Percentiles rank a stretch among this genome's conserved stretches.
Evolutionary conservation across 2,329 filamentous ascomycete species (phyloP).

Genomic region (Cordyceps tenuipes): DNA sequence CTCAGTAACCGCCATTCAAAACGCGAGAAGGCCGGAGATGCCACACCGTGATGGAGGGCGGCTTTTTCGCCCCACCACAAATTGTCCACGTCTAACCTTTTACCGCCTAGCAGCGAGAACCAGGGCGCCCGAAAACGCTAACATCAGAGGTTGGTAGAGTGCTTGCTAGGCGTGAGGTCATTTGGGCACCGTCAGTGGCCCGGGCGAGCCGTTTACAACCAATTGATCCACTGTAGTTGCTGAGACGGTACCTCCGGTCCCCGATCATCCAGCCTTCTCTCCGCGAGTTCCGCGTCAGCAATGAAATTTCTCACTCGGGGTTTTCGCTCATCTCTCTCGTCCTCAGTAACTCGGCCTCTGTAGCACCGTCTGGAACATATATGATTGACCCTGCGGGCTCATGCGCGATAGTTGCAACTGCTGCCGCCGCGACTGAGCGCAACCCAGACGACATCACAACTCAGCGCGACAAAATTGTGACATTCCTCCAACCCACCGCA

Average conservation of each 20-base stretch:
- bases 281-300: constrained; percentile 12
- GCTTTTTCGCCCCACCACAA: background rate
- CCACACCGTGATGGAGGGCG: background rate
- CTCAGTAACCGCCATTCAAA: background rate
- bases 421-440: background rate
- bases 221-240: constrained; percentile 1
- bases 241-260: constrained; percentile 4
- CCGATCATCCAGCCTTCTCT: constrained; percentile 8
- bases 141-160: background rate
- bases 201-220: constrained; percentile 7
- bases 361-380: background rate
- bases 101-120: background rate
- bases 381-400: background rate
- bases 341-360: background rate
- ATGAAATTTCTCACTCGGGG: background rate
- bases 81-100: background rate
- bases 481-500: constrained; percentile 3
- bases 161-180: constrained; percentile 1
- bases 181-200: background rate
- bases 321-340: background rate
- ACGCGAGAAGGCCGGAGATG: background rate
- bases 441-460: background rate
- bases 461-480: background rate
- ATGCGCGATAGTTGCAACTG: background rate
- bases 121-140: background rate